phyloP scores from a whole-genome alignment of 352 stramenopile species.

The Thraustochytrium striatum region DNA sequence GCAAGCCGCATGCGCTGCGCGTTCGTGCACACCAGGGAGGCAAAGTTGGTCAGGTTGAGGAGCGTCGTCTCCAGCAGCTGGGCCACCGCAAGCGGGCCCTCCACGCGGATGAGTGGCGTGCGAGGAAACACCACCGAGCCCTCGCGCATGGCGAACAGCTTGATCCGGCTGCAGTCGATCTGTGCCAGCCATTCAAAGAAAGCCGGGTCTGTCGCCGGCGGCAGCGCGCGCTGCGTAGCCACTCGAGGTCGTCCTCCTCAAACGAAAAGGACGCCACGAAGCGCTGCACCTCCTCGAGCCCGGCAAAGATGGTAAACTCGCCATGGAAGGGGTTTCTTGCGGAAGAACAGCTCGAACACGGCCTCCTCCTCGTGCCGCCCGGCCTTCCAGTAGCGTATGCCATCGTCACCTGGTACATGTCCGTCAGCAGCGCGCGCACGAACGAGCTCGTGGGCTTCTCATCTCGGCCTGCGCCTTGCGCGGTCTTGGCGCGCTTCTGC shows the following conservation, averaged over 20 bases:
- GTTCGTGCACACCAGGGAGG: constrained; percentile 94
- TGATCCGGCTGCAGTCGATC: constrained; percentile 85
- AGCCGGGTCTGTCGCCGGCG: constrained; percentile 73
- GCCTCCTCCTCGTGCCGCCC: constrained; percentile 81
- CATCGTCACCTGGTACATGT: constrained; percentile 97
- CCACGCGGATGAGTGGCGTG: constrained; percentile 85
- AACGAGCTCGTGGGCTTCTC: no score
- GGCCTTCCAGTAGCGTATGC: constrained; percentile 98
- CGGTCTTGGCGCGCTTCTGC: no score
- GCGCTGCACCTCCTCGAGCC: constrained; percentile 73
- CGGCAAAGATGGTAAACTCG: constrained; percentile 90
- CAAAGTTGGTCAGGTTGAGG: constrained; percentile 96
- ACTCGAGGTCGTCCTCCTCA: constrained; percentile 83
- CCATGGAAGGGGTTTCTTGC: constrained; percentile 98
- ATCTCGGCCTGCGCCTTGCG: no score
- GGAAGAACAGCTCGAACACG: constrained; percentile 96
- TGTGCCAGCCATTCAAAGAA: constrained; percentile 92
- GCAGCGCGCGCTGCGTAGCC: constrained; percentile 70
- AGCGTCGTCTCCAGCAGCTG: constrained; percentile 97
- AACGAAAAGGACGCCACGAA: constrained; percentile 91
- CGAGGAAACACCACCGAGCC: constrained; percentile 93
- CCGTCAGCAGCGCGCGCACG: constrained; percentile 89
- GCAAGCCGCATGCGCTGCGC: constrained; percentile 90
- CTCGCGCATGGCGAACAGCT: constrained; percentile 87
- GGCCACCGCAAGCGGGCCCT: constrained; percentile 83